Conservation (phyloP, 176 grass and related monocot genomes). For the Triticum aestivum region IWGSC_CS_RefSeq_v2.1 NC_057802.1:436566434-436566933, state of each 20-base stretch:
- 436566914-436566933: neutral
- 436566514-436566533: neutral
- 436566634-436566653: neutral
- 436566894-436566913: neutral
- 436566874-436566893: neutral
- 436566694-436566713: neutral
- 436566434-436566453: neutral
- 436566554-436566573: neutral
- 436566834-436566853: neutral
- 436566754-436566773: constrained; percentile 5
- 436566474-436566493: neutral
- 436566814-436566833: too few species aligned
- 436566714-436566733: constrained; percentile 8
- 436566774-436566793: too few species aligned
- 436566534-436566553: neutral
- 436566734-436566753: constrained; percentile 18
- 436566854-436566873: neutral
- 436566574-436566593: neutral
- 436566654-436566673: neutral
- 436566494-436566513: neutral
- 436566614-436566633: neutral
- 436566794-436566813: too few species aligned
- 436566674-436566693: neutral
- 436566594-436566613: neutral
- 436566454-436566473: constrained; percentile 3